Percentiles rank a stretch among this genome's conserved stretches.
Conservation (phyloP, 441 rosid genomes). For the Syzygium malaccense region DNA sequence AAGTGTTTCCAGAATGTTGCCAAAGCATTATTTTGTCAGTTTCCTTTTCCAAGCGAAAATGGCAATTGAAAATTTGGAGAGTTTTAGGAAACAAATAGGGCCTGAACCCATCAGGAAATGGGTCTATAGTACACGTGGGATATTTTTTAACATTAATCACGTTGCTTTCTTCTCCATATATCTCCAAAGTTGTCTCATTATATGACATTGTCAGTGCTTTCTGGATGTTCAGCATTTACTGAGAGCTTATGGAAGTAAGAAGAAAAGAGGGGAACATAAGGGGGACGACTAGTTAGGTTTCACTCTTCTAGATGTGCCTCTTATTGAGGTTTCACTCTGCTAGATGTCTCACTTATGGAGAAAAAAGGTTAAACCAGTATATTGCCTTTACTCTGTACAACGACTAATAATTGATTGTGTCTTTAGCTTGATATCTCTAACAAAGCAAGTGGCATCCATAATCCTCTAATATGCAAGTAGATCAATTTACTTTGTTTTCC, state of each 20-base stretch:
- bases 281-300: neutral
- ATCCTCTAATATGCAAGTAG: neutral
- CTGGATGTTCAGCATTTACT: neutral
- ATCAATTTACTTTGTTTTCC: neutral
- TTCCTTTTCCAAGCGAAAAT: neutral
- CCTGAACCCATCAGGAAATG: neutral
- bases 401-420: neutral
- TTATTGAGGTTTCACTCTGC: neutral
- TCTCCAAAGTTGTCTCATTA: neutral
- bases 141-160: neutral
- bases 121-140: neutral
- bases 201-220: neutral
- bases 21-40: neutral
- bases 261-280: neutral
- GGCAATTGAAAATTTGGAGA: neutral
- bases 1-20: neutral
- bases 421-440: neutral
- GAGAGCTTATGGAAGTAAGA: neutral
- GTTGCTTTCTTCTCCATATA: neutral
- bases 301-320: neutral
- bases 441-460: neutral
- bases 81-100: neutral
- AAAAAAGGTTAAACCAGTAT: neutral
- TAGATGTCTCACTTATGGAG: neutral
- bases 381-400: neutral